Conservation (phyloP, 805 yeast genomes). For the Candida caryicola region DNA sequence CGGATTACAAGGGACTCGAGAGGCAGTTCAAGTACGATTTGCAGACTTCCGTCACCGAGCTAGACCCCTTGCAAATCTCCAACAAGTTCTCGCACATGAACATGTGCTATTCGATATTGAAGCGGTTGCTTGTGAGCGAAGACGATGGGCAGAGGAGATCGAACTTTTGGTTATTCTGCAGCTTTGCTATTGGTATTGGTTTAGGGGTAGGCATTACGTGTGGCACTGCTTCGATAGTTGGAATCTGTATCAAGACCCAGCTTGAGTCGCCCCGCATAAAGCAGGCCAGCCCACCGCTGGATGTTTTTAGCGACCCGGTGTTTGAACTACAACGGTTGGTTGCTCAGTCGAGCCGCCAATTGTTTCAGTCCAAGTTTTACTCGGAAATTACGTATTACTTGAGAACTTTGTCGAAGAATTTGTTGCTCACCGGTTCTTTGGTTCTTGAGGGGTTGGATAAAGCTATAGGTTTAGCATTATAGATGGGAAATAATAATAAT, state of each 20-base stretch:
- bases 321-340: neutral
- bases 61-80: slow-evolving; percentile 32
- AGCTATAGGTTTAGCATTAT: slow-evolving; percentile 10
- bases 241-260: slow-evolving; percentile 2
- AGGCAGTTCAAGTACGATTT: slow-evolving; percentile 28
- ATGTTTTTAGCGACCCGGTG: neutral
- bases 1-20: slow-evolving; percentile 30
- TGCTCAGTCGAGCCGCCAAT: neutral
- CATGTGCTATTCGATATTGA: slow-evolving; percentile 14
- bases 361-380: neutral
- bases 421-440: slow-evolving; percentile 3
- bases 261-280: neutral
- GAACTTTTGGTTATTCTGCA: slow-evolving; percentile 25
- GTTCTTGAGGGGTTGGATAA: slow-evolving; percentile 27
- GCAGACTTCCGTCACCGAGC: slow-evolving; percentile 16
- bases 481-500: slow-evolving; percentile 1
- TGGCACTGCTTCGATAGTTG: slow-evolving; percentile 20
- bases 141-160: slow-evolving; percentile 1
- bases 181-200: slow-evolving; percentile 38
- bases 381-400: neutral
- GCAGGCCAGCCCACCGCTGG: neutral
- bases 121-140: slow-evolving; percentile 8
- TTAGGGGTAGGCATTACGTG: slow-evolving; percentile 31
- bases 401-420: slow-evolving; percentile 6
- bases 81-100: slow-evolving; percentile 21